Conservation (phyloP, 768 basidiomycete species). For the Chlorophyllum brunneum region DNA sequence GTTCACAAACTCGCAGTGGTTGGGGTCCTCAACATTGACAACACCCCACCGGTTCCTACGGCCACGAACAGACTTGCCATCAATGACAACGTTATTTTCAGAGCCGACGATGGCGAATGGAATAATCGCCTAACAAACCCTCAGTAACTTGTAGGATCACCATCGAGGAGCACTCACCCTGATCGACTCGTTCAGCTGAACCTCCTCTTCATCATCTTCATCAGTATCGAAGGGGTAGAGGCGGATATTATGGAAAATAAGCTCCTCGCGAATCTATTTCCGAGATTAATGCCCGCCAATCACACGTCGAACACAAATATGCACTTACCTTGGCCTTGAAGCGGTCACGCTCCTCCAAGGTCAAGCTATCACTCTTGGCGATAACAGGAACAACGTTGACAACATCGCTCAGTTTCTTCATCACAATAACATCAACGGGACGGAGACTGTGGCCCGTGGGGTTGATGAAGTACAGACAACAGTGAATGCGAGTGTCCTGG, state of each 20-base stretch:
- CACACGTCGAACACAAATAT: background rate
- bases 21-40: conserved; percentile 95
- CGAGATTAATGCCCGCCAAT: conserved; percentile 12
- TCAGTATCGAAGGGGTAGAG: conserved; percentile 97
- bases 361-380: conserved; percentile 94
- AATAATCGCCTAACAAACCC: conserved; percentile 70
- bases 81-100: conserved; percentile 91
- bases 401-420: conserved; percentile 98
- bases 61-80: conserved; percentile 92
- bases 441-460: conserved; percentile 97
- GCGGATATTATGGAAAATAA: conserved; percentile 88
- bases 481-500: conserved; percentile 97
- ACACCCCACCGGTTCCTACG: conserved; percentile 99
- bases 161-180: conserved; percentile 50
- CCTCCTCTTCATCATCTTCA: conserved; percentile 91
- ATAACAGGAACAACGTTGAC: conserved; percentile 99
- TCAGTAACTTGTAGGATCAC: conserved; percentile 4
- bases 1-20: conserved; percentile 97
- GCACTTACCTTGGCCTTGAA: conserved; percentile 85
- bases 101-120: conserved; percentile 99
- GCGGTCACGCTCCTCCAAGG: conserved; percentile 83
- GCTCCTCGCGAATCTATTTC: conserved; percentile 86
- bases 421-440: conserved; percentile 95
- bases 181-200: conserved; percentile 85
- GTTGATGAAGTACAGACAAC: conserved; percentile 97